Conservation (phyloP, 176 grass and related monocot genomes). For the barley (Hordeum vulgare) region DNA sequence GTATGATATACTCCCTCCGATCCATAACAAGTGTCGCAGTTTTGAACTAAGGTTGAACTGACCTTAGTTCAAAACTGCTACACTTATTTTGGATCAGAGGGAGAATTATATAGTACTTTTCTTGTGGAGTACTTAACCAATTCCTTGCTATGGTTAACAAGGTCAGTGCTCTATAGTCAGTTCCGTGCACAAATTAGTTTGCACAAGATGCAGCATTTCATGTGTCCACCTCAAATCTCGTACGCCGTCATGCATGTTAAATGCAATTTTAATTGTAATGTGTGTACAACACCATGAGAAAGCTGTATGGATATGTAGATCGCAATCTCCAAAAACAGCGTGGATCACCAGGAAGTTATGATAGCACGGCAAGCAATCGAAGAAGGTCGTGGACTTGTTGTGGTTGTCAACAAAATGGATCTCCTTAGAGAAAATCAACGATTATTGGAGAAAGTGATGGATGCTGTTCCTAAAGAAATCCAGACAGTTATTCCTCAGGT, state of each 20-base stretch:
- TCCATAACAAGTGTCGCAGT: too few species aligned
- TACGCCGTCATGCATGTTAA: background rate
- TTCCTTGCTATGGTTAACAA: background rate
- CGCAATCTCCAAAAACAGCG: conserved; percentile 68
- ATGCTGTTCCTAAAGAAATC: conserved; percentile 82
- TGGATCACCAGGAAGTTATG: conserved; percentile 82
- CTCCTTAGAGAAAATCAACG: conserved; percentile 61
- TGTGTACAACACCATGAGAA: background rate
- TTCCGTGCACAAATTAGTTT: conserved; percentile 5
- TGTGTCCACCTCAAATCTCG: background rate
- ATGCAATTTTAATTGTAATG: conserved; percentile 7
- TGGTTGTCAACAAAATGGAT: conserved; percentile 99
- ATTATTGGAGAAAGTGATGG: conserved; percentile 60
- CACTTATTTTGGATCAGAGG: too few species aligned
- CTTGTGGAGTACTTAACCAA: background rate
- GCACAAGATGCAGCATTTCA: background rate
- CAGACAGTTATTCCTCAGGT: conserved; percentile 92
- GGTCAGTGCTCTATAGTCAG: conserved; percentile 7
- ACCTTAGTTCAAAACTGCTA: too few species aligned
- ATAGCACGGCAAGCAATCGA: conserved; percentile 92
- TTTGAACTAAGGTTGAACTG: too few species aligned
- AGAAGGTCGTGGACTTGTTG: conserved; percentile 89
- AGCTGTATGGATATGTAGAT: conserved; percentile 52
- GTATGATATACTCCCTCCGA: background rate
- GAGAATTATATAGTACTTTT: background rate